Evolutionary conservation across 202 grass and related monocot genomes (phyloP), one percentile per base, ranked within the genome.

Genomic region (Alloteropsis angusta): DNA sequence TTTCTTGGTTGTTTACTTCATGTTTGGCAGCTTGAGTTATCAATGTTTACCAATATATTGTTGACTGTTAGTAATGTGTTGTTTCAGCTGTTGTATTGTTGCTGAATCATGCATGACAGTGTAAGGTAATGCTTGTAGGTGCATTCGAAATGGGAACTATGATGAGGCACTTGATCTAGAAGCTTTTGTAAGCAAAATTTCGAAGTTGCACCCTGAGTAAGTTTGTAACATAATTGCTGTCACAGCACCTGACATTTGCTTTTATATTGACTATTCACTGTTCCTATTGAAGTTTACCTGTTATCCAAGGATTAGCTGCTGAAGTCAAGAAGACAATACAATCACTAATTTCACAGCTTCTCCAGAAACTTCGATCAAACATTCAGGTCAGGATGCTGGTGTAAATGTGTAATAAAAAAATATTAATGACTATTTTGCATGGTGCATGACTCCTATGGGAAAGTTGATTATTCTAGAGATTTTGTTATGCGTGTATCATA

Each of bases 141-240:
- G 90, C 72, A 99, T 99, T 90, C 77, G 95, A 15, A 98, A 98
- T 82, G 91, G 95, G 30, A 99, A 95, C 70, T 99, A 99, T 89
- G 96, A 96, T 28, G 96, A 99, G 76, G 96, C 96, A 61, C 96
- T 99, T 87, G 92, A 99, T 71, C 80, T 98, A 71, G 96, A 99
- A 93, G 90, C 96, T 83, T 99, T 91, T 76, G 88, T 96, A 6
- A 86, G 58, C 60, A 99, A 99, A 82, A 83, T 99, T 25, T 89
- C 84, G 52, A 97, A 97, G 72, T 84, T 96, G 73, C 96, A 99
- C 57, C 87, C 90, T 3, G 90, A 99, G 96, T 99, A 96, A 80
- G 96, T 87, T 22, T 71, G 60, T 66, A 32, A 70, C 55, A 59
- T 56, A 50, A 66, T 70, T 47, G 14, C 39, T 78, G 14, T 65